Evolutionary conservation across 192 early-diverging fungal species (phyloP), one percentile per base, ranked within the genome.

Genomic region (Coemansia sp.): DNA sequence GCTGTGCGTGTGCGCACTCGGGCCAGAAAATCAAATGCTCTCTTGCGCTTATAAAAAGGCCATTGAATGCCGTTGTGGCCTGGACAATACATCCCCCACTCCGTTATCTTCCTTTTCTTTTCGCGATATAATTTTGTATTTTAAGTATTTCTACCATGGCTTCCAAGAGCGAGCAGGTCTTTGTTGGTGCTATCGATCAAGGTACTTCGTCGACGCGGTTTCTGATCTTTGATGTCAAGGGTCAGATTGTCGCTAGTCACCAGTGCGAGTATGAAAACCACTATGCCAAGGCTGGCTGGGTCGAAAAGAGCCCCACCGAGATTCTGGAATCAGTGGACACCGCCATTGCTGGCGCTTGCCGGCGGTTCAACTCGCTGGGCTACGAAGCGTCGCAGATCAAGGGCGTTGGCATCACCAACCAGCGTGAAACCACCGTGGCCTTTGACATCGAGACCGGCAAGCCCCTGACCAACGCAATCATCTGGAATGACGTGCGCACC

Each of bases 191-290:
- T 58, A 93, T 97, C 55, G 94, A 97, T 80, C 91, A 97, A 79
- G 94, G 94, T 57, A 97, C 94, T 13, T 86, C 87, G 23, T 90
- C 88, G 40, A 84, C 94, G 31, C 88, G 94, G 19, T 94, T 97
- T 72, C 84, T 97, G 23, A 84, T 97, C 57, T 95, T 97, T 70
- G 86, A 95, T 73, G 58, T 75, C 44, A 80, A 75, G 11, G 92
- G 89, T 42, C 61, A 74, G 45, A 78, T 92, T 13, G 84, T 93
- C 11, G 78, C 83, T 16, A 80, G 79, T 30, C 86, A 88, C 63
- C 93, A 94, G 66, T 50, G 82, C 20, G 93, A 95, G 62, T 93
- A 90, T 70, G 71, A 79, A 55, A 90, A 94, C 69, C 73, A 78
- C 46, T 87, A 85, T 72, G 88, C 88, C 61, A 74, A 85, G 35